A percentile compares a stretch with the other conserved stretches of the same genome.
phyloP scores from a whole-genome alignment of 768 basidiomycete genomes.

The Hericium alpestre region DNA sequence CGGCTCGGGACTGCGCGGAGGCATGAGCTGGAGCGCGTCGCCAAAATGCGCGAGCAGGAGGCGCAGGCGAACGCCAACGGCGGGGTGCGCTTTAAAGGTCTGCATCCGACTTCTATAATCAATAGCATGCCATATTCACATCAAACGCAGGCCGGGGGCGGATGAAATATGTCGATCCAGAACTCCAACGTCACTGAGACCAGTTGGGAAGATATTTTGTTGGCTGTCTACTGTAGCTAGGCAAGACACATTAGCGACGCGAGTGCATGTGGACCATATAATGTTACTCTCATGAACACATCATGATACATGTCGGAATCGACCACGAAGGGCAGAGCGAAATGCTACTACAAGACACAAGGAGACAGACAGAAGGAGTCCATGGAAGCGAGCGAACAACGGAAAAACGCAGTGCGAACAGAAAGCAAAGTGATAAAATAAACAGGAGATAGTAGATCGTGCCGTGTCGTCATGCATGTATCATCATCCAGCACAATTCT shows the following conservation, averaged over 20 bases:
- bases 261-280: background rate
- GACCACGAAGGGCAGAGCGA: background rate
- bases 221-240: background rate
- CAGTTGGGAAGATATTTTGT: background rate
- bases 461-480: constrained; percentile 3
- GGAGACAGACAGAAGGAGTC: background rate
- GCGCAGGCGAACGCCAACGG: constrained; percentile 27
- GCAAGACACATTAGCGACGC: background rate
- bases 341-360: constrained; percentile 1
- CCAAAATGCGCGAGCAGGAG: constrained; percentile 25
- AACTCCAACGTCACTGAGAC: constrained; percentile 21
- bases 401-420: background rate
- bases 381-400: constrained; percentile 5
- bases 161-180: constrained; percentile 61
- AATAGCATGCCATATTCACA: no score
- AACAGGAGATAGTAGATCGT: background rate
- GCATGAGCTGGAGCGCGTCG: constrained; percentile 40
- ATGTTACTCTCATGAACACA: constrained; percentile 9
- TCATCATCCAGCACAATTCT: constrained; percentile 8
- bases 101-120: no score
- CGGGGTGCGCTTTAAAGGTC: constrained; percentile 54
- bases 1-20: constrained; percentile 37
- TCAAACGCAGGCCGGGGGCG: constrained; percentile 41
- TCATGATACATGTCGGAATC: constrained; percentile 5
- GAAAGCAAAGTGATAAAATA: background rate